phyloP scores from a whole-genome alignment of 306 rosid species.

The Vigna hirtella region DNA sequence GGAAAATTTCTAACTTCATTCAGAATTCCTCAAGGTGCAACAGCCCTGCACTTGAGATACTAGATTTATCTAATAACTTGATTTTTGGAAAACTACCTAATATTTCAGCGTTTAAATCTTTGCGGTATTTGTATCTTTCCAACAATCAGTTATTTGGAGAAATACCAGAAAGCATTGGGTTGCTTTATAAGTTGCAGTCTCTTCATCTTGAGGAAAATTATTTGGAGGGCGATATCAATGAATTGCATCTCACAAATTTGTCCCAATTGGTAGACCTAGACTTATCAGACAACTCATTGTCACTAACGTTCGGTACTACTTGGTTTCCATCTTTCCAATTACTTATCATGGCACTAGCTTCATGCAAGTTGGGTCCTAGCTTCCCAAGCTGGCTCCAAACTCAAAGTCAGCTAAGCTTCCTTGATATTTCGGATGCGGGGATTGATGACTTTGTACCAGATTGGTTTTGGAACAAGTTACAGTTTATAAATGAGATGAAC shows the following conservation, averaged over 20 bases:
- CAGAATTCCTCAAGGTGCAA: background rate
- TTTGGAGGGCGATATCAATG: slow-evolving; percentile 17
- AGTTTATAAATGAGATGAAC: accelerated
- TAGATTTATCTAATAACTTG: background rate
- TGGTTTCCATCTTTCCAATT: slow-evolving; percentile 41
- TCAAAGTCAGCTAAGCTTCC: accelerated
- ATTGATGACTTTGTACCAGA: slow-evolving; percentile 23
- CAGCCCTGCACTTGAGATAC: background rate
- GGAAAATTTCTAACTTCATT: background rate
- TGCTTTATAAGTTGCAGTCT: background rate
- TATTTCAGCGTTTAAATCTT: background rate
- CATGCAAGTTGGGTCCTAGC: slow-evolving; percentile 38
- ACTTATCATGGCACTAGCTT: accelerated
- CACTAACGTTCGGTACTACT: background rate
- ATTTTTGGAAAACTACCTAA: background rate
- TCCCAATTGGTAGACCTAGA: accelerated
- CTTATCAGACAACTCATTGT: background rate
- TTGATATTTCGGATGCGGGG: background rate
- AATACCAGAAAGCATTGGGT: slow-evolving; percentile 2
- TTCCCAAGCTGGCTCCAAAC: slow-evolving; percentile 26
- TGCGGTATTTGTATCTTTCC: background rate
- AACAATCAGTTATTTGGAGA: slow-evolving; percentile 1
- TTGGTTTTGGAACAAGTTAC: slow-evolving; percentile 12
- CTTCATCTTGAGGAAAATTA: background rate
- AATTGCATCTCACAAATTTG: slow-evolving; percentile 11